These are phyloP conservation scores for Sporothrix brasiliensis DNA, from an alignment of 2,329 filamentous ascomycete genomes.

Conservation along the genomic window DNA sequence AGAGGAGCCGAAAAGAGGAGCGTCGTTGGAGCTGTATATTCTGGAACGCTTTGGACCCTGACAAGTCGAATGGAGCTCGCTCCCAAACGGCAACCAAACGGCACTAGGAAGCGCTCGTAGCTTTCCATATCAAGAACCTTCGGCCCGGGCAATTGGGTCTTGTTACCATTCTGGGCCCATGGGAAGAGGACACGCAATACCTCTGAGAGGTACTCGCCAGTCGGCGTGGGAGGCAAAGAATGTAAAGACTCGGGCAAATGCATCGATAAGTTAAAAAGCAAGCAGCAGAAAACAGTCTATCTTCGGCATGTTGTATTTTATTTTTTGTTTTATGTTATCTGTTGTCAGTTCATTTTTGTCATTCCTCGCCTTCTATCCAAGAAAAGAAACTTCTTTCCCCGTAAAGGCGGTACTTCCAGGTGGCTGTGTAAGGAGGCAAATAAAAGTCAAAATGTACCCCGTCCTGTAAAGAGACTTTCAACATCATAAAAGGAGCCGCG, in stretches of 20 bases:
- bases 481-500: slow-evolving; percentile 8
- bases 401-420: background rate
- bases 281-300: background rate
- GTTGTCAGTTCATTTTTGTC: background rate
- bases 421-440: slow-evolving; percentile 22
- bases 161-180: slow-evolving; percentile 14
- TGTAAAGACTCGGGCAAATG: background rate
- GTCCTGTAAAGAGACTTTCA: background rate
- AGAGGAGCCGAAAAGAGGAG: slow-evolving; percentile 20
- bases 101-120: slow-evolving; percentile 4
- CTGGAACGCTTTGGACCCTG: slow-evolving; percentile 20
- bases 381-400: background rate
- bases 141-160: slow-evolving; percentile 1
- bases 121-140: background rate
- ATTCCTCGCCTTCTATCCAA: background rate
- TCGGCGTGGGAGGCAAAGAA: background rate
- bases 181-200: slow-evolving; percentile 20
- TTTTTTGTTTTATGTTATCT: background rate
- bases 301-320: background rate
- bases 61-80: background rate
- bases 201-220: background rate
- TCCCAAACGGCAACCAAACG: background rate
- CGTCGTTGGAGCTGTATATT: slow-evolving; percentile 4
- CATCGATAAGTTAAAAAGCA: background rate
- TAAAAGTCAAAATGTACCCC: background rate